Percentiles rank a stretch among this genome's conserved stretches.
phyloP scores from a whole-genome alignment of 495 filamentous ascomycete genomes.

The Elaphomyces granulatus region DNA sequence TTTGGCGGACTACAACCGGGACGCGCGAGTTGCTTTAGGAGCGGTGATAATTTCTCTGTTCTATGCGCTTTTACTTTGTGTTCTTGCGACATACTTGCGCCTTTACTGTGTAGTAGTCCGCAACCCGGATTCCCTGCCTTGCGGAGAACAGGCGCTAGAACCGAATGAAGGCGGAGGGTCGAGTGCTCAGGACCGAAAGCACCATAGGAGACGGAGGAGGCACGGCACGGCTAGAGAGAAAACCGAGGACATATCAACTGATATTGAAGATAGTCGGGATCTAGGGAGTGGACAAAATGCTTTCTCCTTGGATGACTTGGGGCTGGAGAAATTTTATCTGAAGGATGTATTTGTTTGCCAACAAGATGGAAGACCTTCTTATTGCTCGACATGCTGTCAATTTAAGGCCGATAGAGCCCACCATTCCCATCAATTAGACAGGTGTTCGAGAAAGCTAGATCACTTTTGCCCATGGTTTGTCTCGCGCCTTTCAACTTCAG shows the following conservation, averaged over 20 bases:
- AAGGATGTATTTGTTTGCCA: conserved; percentile 75
- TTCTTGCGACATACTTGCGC: conserved; percentile 53
- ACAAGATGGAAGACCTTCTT: conserved; percentile 60
- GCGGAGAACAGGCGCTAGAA: conserved; percentile 26
- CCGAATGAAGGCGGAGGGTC: conserved; percentile 9
- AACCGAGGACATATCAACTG: conserved; percentile 6
- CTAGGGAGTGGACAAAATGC: conserved; percentile 12
- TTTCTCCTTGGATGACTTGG: conserved; percentile 15
- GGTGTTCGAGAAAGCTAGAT: conserved; percentile 81
- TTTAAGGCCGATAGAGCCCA: conserved; percentile 80
- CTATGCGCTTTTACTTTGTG: conserved; percentile 49
- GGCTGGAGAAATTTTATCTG: conserved; percentile 48
- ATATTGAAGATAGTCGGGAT: conserved; percentile 16
- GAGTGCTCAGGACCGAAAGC: conserved; percentile 7
- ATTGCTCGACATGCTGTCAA: conserved; percentile 62
- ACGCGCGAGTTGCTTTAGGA: conserved; percentile 38
- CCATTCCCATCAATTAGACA: conserved; percentile 65
- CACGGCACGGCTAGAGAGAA: conserved; percentile 14
- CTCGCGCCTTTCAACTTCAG: neutral
- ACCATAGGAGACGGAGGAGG: conserved; percentile 6
- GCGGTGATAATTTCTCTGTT: conserved; percentile 57
- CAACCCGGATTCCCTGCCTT: conserved; percentile 56
- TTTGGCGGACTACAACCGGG: conserved; percentile 24
- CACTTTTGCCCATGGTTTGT: conserved; percentile 83
- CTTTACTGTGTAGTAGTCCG: conserved; percentile 46